Evolutionary conservation across 148 eudicot species (phyloP).

Genomic region (Limonium bicolor): DNA sequence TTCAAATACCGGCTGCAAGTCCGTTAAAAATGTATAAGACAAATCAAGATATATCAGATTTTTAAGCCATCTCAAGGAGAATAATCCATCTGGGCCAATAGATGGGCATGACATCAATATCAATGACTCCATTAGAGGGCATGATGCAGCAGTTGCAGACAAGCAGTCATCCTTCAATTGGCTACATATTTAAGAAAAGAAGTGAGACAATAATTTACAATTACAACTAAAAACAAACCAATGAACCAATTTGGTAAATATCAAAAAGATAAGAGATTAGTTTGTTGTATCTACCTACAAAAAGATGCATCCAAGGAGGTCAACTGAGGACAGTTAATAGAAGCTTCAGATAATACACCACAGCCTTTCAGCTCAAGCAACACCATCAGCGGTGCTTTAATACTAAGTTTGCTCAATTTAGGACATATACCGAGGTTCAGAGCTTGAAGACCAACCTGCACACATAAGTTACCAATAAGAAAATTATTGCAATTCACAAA

Average conservation of each 20-base stretch:
- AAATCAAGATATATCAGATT: conserved; percentile 69
- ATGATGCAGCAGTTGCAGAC: conserved; percentile 64
- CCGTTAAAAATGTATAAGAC: conserved; percentile 78
- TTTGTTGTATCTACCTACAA: too few species aligned
- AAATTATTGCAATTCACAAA: too few species aligned
- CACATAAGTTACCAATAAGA: not conserved
- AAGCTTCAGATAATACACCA: conserved; percentile 86
- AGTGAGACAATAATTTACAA: too few species aligned
- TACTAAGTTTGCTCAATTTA: conserved; percentile 48
- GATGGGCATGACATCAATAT: conserved; percentile 87
- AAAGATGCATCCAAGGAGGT: conserved; percentile 94
- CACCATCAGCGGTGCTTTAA: conserved; percentile 69
- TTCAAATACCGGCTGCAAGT: conserved; percentile 67
- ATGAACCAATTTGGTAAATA: too few species aligned
- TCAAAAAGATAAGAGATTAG: too few species aligned
- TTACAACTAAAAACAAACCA: too few species aligned
- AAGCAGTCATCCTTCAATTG: conserved; percentile 71
- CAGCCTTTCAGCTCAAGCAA: conserved; percentile 95
- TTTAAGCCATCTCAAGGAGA: conserved; percentile 41
- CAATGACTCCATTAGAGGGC: conserved; percentile 68
- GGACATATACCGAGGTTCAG: conserved; percentile 95
- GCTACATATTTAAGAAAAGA: conserved; percentile 25
- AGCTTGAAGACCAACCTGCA: conserved; percentile 86
- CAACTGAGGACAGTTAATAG: conserved; percentile 62
- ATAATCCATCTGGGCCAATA: conserved; percentile 72